A percentile compares a stretch with the other conserved stretches of the same genome.
phyloP scores from a whole-genome alignment of 2,329 filamentous ascomycete genomes.

The Cercospora berteroae region DNA sequence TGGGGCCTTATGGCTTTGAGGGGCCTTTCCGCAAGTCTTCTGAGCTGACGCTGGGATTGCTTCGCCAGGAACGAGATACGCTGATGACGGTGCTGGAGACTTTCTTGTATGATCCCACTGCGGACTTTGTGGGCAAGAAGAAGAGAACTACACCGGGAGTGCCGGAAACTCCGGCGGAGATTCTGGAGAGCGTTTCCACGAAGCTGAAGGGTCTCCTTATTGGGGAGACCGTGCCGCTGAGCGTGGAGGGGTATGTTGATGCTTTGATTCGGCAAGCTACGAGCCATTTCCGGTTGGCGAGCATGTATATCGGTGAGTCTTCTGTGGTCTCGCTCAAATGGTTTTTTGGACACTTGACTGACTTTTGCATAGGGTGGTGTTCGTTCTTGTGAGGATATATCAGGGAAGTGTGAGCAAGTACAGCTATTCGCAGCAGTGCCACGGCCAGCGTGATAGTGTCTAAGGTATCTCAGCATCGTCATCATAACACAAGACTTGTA shows the following conservation, averaged over 20 bases:
- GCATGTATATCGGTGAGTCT: slow-evolving; percentile 83
- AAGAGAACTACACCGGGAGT: slow-evolving; percentile 55
- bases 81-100: slow-evolving; percentile 96
- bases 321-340: no score
- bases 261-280: slow-evolving; percentile 86
- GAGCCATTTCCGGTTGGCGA: slow-evolving; percentile 72
- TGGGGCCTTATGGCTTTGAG: slow-evolving; percentile 92
- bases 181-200: slow-evolving; percentile 81
- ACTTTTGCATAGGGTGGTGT: slow-evolving; percentile 22
- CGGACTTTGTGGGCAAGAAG: slow-evolving; percentile 80
- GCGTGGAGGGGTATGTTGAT: slow-evolving; percentile 96
- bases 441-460: background rate
- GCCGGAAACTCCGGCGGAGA: slow-evolving; percentile 70
- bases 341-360: background rate
- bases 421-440: background rate
- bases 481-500: background rate
- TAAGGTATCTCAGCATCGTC: background rate
- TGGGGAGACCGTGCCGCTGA: slow-evolving; percentile 86
- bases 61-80: slow-evolving; percentile 91
- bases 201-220: slow-evolving; percentile 83
- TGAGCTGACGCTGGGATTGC: slow-evolving; percentile 79
- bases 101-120: slow-evolving; percentile 93
- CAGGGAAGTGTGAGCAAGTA: background rate
- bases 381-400: slow-evolving; percentile 23
- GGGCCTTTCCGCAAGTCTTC: slow-evolving; percentile 86